Base-by-base conservation (phyloP, 129 eudicot species). In the Chrysanthemum lavandulifolium region DNA sequence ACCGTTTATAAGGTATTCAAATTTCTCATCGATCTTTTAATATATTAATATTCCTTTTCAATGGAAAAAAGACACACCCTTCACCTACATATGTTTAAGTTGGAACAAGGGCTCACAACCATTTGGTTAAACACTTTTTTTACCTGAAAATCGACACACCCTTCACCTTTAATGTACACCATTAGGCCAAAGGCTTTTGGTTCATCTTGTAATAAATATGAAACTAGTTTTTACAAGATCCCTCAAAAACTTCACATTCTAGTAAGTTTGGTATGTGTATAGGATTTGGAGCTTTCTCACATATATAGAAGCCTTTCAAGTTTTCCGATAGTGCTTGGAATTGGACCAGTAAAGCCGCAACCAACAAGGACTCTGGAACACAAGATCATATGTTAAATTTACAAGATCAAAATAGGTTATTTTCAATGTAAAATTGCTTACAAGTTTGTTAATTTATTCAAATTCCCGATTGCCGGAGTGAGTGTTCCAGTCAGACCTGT, bases 271-370 rank as follows among this genome's bases (percentile, higher is more conserved):
- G 45, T 1, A 5, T 40, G 45, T 40, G 10, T 15, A 29, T 14
- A n/a, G 10, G 18, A 58, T 59, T 36, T 3, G 1, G 71, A 55
- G 43, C 57, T 68, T 76, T 50, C 97, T 85, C 83, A 89, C 97
- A 92, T 72, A 60, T 19, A 65, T 11, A 11, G 10, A 80, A 92
- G 86, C 67, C 69, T 56, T 19, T 61, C 27, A 14, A 92, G 88
- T 51, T 89, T 83, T 64, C 97, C 96, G 54, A 92, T 77, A 40
- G 80, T 65, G 72, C 78, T 79, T 11, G 96, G 97, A 75, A 92
- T 81, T 12, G 49, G 80, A 55, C 97, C 97, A 45, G 23, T 65
- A 76, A 92, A 89, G 40, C 81, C 51, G 73, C 97, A 92, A 69
- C 96, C 96, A 25, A 81, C 83, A 6, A 92, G 81, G 54, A 80